A percentile compares a stretch with the other conserved stretches of the same genome.
Conservation (phyloP, 345 rosid genomes). For the Angophora floribunda region DNA sequence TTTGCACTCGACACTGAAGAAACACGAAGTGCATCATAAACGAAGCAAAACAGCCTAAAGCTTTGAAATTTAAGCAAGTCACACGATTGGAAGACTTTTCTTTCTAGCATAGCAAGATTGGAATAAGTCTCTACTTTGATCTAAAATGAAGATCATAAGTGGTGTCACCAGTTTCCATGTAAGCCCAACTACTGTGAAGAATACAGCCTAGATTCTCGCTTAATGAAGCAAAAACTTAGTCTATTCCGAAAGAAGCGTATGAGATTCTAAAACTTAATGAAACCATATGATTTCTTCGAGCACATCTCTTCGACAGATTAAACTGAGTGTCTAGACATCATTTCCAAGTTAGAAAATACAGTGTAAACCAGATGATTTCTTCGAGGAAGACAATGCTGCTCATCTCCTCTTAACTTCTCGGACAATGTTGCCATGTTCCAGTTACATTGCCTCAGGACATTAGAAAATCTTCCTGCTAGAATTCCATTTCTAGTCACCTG, state of each 20-base stretch:
- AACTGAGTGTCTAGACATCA: not conserved
- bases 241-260: not conserved
- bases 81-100: not conserved
- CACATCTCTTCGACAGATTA: not conserved
- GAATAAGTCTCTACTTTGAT: not conserved
- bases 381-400: not conserved
- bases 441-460: not conserved
- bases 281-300: accelerated
- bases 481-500: not conserved
- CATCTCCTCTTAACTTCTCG: not conserved
- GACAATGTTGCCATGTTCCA: not conserved
- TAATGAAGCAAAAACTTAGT: not conserved
- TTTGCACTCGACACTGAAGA: not conserved
- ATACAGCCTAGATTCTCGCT: accelerated
- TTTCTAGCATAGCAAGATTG: accelerated
- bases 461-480: not conserved
- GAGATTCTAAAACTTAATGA: not conserved
- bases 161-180: accelerated
- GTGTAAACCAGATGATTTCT: not conserved
- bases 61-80: not conserved
- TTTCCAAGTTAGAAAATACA: not conserved
- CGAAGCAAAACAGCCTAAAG: not conserved
- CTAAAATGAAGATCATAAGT: not conserved
- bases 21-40: not conserved
- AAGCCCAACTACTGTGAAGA: not conserved